A percentile compares a stretch with the other conserved stretches of the same genome.
phyloP scores from a whole-genome alignment of 2,329 filamentous ascomycete genomes.

The Pestalotiopsis sp. region DNA sequence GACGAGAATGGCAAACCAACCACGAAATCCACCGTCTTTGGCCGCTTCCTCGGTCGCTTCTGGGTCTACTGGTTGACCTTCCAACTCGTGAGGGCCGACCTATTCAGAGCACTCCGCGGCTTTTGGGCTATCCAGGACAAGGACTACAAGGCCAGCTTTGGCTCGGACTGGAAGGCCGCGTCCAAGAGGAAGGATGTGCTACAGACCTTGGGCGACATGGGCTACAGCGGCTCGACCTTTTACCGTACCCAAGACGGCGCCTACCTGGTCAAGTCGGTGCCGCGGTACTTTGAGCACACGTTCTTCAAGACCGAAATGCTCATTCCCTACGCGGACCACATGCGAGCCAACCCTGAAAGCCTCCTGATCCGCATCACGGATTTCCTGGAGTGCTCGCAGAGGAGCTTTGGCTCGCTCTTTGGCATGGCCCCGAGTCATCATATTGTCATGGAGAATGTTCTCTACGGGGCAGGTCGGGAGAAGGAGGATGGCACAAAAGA shows the following conservation, averaged over 20 bases:
- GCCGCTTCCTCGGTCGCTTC: slow-evolving; percentile 44
- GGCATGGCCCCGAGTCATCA: slow-evolving; percentile 69
- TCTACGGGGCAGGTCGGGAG: slow-evolving; percentile 58
- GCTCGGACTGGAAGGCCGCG: slow-evolving; percentile 35
- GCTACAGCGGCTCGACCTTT: slow-evolving; percentile 77
- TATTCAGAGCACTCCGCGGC: slow-evolving; percentile 45
- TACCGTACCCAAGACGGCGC: slow-evolving; percentile 67
- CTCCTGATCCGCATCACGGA: slow-evolving; percentile 73
- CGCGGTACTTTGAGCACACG: slow-evolving; percentile 66
- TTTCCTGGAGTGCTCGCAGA: slow-evolving; percentile 58
- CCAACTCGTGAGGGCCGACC: slow-evolving; percentile 25
- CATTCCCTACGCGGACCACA: slow-evolving; percentile 43
- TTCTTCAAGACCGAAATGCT: slow-evolving; percentile 18
- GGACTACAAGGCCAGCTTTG: slow-evolving; percentile 57
- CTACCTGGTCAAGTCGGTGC: slow-evolving; percentile 72
- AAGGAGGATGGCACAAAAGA: slow-evolving; percentile 30
- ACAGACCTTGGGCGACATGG: slow-evolving; percentile 66
- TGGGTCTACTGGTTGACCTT: slow-evolving; percentile 35
- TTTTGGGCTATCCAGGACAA: slow-evolving; percentile 56
- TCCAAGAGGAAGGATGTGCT: slow-evolving; percentile 38
- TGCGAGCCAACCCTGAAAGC: slow-evolving; percentile 59
- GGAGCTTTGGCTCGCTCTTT: slow-evolving; percentile 60
- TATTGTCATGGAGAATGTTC: slow-evolving; percentile 77
- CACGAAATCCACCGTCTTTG: slow-evolving; percentile 32
- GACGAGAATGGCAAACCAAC: slow-evolving; percentile 28